A percentile compares a stretch with the other conserved stretches of the same genome.
Conservation (phyloP, 2,329 filamentous ascomycete genomes). For the Pestalotiopsis sp. region DNA sequence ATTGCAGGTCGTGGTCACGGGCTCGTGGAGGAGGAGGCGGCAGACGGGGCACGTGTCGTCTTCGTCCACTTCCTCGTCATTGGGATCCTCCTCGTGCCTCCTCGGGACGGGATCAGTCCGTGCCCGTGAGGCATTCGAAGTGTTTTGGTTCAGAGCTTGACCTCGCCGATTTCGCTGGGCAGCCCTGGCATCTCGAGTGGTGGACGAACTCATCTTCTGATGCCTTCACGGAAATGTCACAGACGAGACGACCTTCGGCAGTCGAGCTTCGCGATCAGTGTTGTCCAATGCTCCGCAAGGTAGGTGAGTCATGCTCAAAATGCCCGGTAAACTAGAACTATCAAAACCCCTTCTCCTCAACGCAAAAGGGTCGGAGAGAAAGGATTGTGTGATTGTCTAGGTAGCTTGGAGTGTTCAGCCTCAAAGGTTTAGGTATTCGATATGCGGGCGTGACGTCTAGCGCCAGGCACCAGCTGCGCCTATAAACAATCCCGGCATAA, state of each 20-base stretch:
- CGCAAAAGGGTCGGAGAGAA: no score
- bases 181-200: neutral
- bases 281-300: neutral
- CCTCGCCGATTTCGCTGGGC: neutral
- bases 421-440: neutral
- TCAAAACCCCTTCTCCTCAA: no score
- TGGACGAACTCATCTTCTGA: neutral
- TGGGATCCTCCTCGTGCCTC: neutral
- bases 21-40: conserved; percentile 41
- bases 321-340: no score
- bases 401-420: neutral
- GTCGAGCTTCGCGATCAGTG: neutral
- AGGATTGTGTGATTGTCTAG: neutral
- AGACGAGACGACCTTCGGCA: no score
- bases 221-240: neutral
- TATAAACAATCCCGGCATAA: neutral
- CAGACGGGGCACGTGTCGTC: conserved; percentile 48
- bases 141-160: neutral
- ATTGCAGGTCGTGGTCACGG: conserved; percentile 41
- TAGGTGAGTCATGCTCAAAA: neutral
- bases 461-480: neutral
- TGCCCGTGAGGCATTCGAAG: neutral
- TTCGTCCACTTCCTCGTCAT: conserved; percentile 22
- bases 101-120: neutral
- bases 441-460: neutral